phyloP scores from a whole-genome alignment of 495 filamentous ascomycete genomes.

The Ramalina intermedia region DNA sequence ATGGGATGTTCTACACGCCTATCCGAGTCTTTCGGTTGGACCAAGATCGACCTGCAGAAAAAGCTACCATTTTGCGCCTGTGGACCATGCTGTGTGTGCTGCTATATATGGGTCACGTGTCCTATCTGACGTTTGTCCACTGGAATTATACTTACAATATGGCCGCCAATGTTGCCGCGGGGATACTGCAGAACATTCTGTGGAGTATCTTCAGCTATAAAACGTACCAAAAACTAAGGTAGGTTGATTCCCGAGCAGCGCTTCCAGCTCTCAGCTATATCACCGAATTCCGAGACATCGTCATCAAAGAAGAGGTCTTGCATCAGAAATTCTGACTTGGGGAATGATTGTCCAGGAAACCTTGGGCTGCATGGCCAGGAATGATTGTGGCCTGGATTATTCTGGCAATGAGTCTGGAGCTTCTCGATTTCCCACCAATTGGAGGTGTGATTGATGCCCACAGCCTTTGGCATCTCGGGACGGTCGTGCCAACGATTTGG shows the following conservation, averaged over 20 bases:
- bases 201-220: constrained; percentile 75
- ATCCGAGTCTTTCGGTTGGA: constrained; percentile 77
- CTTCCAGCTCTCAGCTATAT: too few relatives aligned
- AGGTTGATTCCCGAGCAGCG: too few relatives aligned
- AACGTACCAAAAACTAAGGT: constrained; percentile 49
- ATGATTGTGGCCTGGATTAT: constrained; percentile 87
- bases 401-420: constrained; percentile 84
- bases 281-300: too few relatives aligned
- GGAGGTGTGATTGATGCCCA: constrained; percentile 81
- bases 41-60: constrained; percentile 34
- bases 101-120: constrained; percentile 64
- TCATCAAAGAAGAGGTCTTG: too few relatives aligned
- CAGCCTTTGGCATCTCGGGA: constrained; percentile 90
- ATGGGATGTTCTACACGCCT: constrained; percentile 72
- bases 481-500: constrained; percentile 74
- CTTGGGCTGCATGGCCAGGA: constrained; percentile 84
- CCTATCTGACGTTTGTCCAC: constrained; percentile 66
- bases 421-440: constrained; percentile 85
- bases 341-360: constrained; percentile 20
- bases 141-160: constrained; percentile 99
- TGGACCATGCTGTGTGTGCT: constrained; percentile 62
- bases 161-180: constrained; percentile 77
- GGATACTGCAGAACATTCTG: constrained; percentile 63
- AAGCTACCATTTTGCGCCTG: constrained; percentile 43
- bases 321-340: too few relatives aligned